Base-by-base conservation (phyloP, 805 yeast genomes). In the Saccharomycopsis schoenii region DNA sequence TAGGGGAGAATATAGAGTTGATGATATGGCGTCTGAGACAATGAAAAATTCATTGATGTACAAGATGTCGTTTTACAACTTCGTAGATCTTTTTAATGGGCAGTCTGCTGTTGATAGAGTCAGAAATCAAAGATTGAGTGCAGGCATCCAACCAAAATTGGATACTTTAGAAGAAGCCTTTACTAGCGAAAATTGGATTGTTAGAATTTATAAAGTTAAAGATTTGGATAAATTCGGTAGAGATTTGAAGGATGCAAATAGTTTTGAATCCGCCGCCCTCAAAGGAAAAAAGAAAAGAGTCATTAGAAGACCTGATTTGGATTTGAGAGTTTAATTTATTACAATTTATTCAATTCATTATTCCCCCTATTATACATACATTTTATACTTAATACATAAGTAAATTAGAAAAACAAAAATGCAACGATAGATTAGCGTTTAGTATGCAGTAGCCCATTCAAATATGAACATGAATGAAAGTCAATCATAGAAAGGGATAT, bases 161-260 rank as follows among this genome's bases (percentile, higher is more conserved):
- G 86, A 86, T 70, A 85, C 85, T 59, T 78, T 93, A 50, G 98
- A 94, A 68, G 99, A 94, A 78, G 99, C 86, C 0, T 94, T 86
- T 76, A 94, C 99, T 1, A 80, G 93, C 56, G 96, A 91, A 71
- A 96, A 94, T 79, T 96, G 97, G 97, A 81, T 94, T 67, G 97
- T 94, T 19, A 84, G 99, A 75, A 82, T 94, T 64, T 94, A 89
- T 77, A 88, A 90, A 78, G 88, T 94, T 67, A 94, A 91, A 74
- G 93, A 90, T 63, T 78, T 81, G 62, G 99, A 94, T 73, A 83
- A 82, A 63, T 83, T 89, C 66, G 99, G 98, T 57, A 84, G 99
- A 73, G 85, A 83, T 66, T 75, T 86, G 66, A 76, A 76, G 50
- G 77, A 79, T n/a, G 84, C 84, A 50, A 80, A 85, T 39, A 75